Evolutionary conservation across 306 rosid genomes (phyloP).

Genomic region (Gastrolobium bilobum): DNA sequence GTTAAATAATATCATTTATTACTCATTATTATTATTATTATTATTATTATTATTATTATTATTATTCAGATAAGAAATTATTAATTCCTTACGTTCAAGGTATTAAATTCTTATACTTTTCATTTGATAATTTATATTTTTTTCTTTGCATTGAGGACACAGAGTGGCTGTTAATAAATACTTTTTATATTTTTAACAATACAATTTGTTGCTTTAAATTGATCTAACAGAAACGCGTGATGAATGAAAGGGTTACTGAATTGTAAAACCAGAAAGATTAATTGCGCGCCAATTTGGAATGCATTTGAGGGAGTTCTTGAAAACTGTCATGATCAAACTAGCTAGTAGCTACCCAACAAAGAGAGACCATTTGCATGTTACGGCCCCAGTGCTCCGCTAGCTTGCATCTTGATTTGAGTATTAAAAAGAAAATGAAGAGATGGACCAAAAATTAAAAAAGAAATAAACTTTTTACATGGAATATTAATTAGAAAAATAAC

Average conservation of each 20-base stretch:
- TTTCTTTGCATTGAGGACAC: no score
- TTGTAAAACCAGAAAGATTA: background rate
- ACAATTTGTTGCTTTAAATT: background rate
- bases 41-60: no score
- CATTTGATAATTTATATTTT: no score
- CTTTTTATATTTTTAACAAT: background rate
- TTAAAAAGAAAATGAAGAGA: background rate
- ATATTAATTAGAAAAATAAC: background rate
- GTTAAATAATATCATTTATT: no score
- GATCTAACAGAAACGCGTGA: no score
- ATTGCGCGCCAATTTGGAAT: constrained; percentile 45
- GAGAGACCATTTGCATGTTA: constrained; percentile 29
- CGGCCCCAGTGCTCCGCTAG: background rate
- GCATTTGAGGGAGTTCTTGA: constrained; percentile 39
- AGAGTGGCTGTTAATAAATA: background rate
- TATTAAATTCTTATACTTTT: no score
- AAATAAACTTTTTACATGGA: background rate
- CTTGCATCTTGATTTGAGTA: background rate
- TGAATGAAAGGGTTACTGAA: background rate
- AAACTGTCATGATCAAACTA: constrained; percentile 49
- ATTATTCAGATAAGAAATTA: no score
- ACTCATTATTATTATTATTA: no score
- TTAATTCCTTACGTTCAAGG: no score
- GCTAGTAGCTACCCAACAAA: constrained; percentile 38
- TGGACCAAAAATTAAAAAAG: background rate